A percentile compares a stretch with the other conserved stretches of the same genome.
Conservation (phyloP, 345 rosid genomes). For the Sonneratia alba region DNA sequence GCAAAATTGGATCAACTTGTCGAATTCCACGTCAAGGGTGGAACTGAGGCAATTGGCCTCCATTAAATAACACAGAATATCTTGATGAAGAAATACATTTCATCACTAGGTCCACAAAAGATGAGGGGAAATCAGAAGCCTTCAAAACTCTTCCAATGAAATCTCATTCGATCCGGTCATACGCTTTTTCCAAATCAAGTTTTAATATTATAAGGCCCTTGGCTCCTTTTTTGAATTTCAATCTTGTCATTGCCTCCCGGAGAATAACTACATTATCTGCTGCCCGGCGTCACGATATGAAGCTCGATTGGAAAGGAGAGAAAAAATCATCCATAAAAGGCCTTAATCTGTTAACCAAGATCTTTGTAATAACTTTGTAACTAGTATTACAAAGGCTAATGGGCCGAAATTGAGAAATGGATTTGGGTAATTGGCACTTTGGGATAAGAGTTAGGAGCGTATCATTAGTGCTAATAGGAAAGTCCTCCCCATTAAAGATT, state of each 20-base stretch:
- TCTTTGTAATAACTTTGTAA: not conserved
- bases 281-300: not conserved
- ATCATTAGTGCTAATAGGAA: not conserved
- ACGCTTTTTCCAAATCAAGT: not conserved
- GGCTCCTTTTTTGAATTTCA: not conserved
- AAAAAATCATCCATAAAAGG: not conserved
- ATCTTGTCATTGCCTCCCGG: not conserved
- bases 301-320: not conserved
- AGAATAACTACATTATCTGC: not conserved
- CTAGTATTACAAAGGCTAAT: not conserved
- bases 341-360: not conserved
- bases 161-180: not conserved
- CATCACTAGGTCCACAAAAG: not conserved
- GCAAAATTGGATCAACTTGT: not conserved
- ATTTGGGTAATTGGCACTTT: not conserved
- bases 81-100: not conserved
- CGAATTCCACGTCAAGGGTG: not conserved
- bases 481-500: not conserved
- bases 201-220: too few species aligned
- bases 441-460: not conserved
- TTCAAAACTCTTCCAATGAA: not conserved
- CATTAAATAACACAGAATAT: not conserved
- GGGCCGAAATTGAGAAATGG: not conserved
- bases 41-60: too few species aligned
- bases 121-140: not conserved